These are phyloP conservation scores for Tetragonia tetragonoides DNA, from an alignment of 148 eudicot genomes.

Conservation along the genomic window DNA sequence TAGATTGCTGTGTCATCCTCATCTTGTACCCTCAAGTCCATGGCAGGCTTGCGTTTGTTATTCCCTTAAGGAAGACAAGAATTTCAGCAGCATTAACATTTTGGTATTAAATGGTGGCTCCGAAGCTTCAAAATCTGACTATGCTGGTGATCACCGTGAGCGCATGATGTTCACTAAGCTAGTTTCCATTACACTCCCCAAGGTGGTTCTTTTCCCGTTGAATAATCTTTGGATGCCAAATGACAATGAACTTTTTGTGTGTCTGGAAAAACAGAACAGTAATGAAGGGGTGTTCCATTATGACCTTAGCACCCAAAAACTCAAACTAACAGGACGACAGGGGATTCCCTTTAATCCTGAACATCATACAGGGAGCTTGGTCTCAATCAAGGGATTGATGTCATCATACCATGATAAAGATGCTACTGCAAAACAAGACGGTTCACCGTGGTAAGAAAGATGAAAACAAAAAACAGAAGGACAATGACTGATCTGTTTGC, in stretches of 20 bases:
- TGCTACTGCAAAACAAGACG: background rate
- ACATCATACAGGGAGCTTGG: background rate
- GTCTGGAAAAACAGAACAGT: background rate
- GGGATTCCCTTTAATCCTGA: background rate
- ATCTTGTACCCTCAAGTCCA: background rate
- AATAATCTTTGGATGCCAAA: slow-evolving; percentile 8
- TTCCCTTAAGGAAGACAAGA: no score
- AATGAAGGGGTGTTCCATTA: slow-evolving; percentile 4
- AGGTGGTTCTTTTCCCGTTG: background rate
- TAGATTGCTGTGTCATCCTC: no score
- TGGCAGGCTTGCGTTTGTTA: slow-evolving; percentile 3
- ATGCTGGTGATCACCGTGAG: background rate
- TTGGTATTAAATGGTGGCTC: background rate
- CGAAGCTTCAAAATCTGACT: no score
- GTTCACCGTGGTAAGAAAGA: background rate
- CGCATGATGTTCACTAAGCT: background rate
- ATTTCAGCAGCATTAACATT: background rate
- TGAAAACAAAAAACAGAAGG: no score
- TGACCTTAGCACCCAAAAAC: background rate
- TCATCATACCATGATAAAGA: background rate
- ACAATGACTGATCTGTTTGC: background rate
- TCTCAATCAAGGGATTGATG: slow-evolving; percentile 13
- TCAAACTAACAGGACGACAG: background rate
- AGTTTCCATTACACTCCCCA: background rate
- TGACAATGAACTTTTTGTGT: slow-evolving; percentile 4